Conservation (phyloP, 306 rosid genomes). For the Cucurbita pepo region DNA sequence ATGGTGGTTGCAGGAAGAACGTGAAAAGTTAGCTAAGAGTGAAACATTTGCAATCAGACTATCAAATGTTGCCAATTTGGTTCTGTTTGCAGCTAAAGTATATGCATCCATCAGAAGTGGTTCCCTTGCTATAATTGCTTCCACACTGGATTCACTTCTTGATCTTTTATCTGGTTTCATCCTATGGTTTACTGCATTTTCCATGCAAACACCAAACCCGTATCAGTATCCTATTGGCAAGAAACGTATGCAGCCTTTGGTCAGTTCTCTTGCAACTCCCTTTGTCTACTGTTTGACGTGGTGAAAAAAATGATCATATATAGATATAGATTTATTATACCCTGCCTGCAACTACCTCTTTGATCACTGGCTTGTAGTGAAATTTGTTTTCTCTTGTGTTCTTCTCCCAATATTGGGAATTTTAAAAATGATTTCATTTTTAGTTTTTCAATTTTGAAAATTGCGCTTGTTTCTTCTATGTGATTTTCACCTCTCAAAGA, state of each 20-base stretch:
- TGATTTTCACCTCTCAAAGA: neutral
- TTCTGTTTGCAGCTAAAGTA: constrained; percentile 79
- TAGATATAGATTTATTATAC: neutral
- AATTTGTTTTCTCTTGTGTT: neutral
- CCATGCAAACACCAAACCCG: constrained; percentile 95
- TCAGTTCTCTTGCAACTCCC: constrained; percentile 14
- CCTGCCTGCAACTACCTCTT: neutral
- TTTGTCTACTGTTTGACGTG: neutral
- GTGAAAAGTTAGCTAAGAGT: constrained; percentile 59
- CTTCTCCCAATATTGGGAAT: neutral
- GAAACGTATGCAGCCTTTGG: constrained; percentile 96
- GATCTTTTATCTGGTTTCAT: constrained; percentile 96
- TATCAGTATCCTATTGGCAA: constrained; percentile 97
- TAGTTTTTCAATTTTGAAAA: neutral
- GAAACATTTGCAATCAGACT: constrained; percentile 88
- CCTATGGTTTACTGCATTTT: constrained; percentile 97
- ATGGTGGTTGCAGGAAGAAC: constrained; percentile 59
- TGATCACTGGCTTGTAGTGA: neutral
- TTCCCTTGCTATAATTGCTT: constrained; percentile 93
- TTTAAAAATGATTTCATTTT: neutral
- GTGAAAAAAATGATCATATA: neutral
- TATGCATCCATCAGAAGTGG: constrained; percentile 86
- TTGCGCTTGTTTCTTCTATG: neutral
- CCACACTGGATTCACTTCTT: constrained; percentile 92
- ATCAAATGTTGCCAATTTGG: constrained; percentile 86